Conservation (phyloP, 106 monocot species). For the Acorus gramineus region DNA sequence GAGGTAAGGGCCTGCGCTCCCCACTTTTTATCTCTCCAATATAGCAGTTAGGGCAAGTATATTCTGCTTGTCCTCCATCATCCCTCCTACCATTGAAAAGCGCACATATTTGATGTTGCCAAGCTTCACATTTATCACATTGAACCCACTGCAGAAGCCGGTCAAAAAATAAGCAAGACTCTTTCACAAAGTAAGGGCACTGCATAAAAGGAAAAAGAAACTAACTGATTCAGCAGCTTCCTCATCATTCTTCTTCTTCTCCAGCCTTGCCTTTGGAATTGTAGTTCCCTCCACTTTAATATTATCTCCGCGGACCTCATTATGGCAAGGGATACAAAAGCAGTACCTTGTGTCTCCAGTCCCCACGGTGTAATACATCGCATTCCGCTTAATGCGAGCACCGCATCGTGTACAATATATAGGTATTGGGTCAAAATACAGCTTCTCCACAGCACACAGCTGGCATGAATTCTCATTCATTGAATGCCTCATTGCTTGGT, state of each 20-base stretch:
- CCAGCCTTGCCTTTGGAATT: conserved; percentile 35
- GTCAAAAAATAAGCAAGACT: conserved; percentile 1
- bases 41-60: conserved; percentile 5
- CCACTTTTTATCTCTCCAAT: conserved; percentile 4
- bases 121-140: neutral
- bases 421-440: conserved; percentile 40
- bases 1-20: neutral
- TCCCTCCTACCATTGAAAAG: conserved; percentile 8
- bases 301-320: conserved; percentile 23
- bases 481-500: conserved; percentile 1
- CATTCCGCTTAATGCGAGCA: conserved; percentile 30
- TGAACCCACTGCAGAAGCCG: too few species aligned
- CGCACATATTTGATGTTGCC: conserved; percentile 16
- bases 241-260: conserved; percentile 32
- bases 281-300: conserved; percentile 17
- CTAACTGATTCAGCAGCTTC: conserved; percentile 48
- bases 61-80: conserved; percentile 4
- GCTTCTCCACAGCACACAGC: conserved; percentile 43
- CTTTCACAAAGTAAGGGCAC: too few species aligned
- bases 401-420: conserved; percentile 51
- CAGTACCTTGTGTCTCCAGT: conserved; percentile 6
- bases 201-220: neutral
- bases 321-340: conserved; percentile 52
- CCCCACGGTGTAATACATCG: conserved; percentile 32
- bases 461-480: conserved; percentile 27